phyloP scores from a whole-genome alignment of 129 eudicot genomes.

The sunflower (Helianthus annuus) region DNA sequence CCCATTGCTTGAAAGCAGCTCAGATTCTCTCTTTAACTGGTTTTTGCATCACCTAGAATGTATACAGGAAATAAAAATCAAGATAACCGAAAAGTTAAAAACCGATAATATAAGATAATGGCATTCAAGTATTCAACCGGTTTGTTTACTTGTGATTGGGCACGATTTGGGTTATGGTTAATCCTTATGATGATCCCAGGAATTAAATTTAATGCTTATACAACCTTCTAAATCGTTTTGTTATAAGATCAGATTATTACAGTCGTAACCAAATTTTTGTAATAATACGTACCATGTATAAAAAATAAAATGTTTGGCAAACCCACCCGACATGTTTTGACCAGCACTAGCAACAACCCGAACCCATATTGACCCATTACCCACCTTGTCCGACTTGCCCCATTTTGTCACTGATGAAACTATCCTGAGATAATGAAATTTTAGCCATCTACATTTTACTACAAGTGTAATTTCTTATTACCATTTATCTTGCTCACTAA shows the following conservation, averaged over 20 bases:
- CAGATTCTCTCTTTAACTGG: background rate
- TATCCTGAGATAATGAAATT: background rate
- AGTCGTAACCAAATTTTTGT: background rate
- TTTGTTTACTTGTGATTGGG: background rate
- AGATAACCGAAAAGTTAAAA: background rate
- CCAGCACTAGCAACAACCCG: background rate
- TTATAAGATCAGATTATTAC: background rate
- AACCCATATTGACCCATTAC: background rate
- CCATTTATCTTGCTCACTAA: background rate
- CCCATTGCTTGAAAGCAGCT: conserved; percentile 6
- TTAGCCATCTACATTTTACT: background rate
- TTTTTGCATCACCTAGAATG: background rate
- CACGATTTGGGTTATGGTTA: background rate
- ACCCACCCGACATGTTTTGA: background rate
- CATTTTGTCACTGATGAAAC: background rate
- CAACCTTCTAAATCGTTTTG: background rate
- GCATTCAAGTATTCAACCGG: background rate
- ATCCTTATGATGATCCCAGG: background rate
- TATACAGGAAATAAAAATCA: background rate
- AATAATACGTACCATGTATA: background rate
- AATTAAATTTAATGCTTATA: background rate
- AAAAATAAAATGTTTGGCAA: background rate
- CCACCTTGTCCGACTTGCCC: background rate
- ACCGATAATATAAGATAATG: background rate
- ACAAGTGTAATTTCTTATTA: background rate